A percentile compares a stretch with the other conserved stretches of the same genome.
Conservation (phyloP, 371 early-diverging fungal species). For the Gilbertella persicaria region DNA sequence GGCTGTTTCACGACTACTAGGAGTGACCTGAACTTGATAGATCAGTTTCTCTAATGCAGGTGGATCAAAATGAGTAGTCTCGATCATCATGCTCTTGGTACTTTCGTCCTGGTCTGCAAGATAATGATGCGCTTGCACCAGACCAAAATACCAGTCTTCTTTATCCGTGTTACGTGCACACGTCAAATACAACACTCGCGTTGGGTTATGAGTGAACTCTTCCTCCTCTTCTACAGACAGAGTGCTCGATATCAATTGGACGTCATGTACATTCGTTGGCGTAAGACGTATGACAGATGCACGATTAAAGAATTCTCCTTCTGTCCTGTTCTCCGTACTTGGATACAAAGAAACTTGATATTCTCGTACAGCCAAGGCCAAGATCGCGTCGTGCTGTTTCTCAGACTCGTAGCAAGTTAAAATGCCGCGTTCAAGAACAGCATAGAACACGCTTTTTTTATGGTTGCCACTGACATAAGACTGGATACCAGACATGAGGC, state of each 20-base stretch:
- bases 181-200: slow-evolving; percentile 41
- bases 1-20: slow-evolving; percentile 57
- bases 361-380: slow-evolving; percentile 70
- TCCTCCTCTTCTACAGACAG: slow-evolving; percentile 9
- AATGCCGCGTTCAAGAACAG: slow-evolving; percentile 75
- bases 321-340: slow-evolving; percentile 31
- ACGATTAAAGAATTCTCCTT: slow-evolving; percentile 57
- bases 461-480: slow-evolving; percentile 15
- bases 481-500: slow-evolving; percentile 33
- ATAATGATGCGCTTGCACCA: slow-evolving; percentile 45
- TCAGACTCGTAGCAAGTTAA: slow-evolving; percentile 83
- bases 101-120: slow-evolving; percentile 16
- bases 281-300: slow-evolving; percentile 54
- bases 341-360: slow-evolving; percentile 69
- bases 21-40: slow-evolving; percentile 52
- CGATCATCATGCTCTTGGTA: slow-evolving; percentile 10
- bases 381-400: slow-evolving; percentile 65
- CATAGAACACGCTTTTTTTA: slow-evolving; percentile 54
- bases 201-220: slow-evolving; percentile 13
- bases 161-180: slow-evolving; percentile 73
- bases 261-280: slow-evolving; percentile 14
- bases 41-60: slow-evolving; percentile 53
- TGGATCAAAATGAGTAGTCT: slow-evolving; percentile 50
- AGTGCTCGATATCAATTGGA: background rate
- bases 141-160: slow-evolving; percentile 87